phyloP scores from a whole-genome alignment of 2,329 filamentous ascomycete genomes.

The Aspergillus tamarii region DNA sequence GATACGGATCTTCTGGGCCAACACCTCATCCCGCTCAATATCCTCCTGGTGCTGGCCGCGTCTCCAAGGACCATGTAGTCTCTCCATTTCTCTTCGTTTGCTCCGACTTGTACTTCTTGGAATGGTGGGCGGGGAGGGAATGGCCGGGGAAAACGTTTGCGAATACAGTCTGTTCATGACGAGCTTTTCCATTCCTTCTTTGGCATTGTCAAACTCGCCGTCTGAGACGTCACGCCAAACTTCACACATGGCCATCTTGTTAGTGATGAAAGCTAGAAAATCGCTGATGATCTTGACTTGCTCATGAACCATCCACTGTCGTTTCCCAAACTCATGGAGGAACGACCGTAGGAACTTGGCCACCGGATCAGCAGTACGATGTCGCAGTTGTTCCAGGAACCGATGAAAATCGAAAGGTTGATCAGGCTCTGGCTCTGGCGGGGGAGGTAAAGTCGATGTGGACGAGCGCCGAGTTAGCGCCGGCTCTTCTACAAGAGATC shows the following conservation, averaged over 20 bases:
- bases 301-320: conserved; percentile 99
- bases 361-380: conserved; percentile 96
- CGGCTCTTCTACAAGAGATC: conserved; percentile 29
- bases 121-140: conserved; percentile 75
- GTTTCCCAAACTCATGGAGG: conserved; percentile 90
- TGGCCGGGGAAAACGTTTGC: conserved; percentile 95
- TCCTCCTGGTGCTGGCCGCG: conserved; percentile 97
- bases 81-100: conserved; percentile 69
- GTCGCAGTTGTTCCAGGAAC: conserved; percentile 91
- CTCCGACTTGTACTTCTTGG: conserved; percentile 62
- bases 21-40: conserved; percentile 92
- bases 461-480: conserved; percentile 37
- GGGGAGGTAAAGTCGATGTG: conserved; percentile 57
- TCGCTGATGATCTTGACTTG: conserved; percentile 99
- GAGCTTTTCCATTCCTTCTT: conserved; percentile 98
- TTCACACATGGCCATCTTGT: conserved; percentile 97
- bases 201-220: conserved; percentile 95
- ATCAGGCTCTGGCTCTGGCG: conserved; percentile 78
- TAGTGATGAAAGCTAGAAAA: conserved; percentile 93
- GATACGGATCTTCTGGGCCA: conserved; percentile 94
- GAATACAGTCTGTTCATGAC: conserved; percentile 97
- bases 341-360: conserved; percentile 96
- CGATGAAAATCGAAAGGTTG: conserved; percentile 96
- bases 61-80: conserved; percentile 76
- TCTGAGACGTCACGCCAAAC: conserved; percentile 96